These are phyloP conservation scores for Podaxis sp. DNA, from an alignment of 768 basidiomycete species.

Conservation along the genomic window DNA sequence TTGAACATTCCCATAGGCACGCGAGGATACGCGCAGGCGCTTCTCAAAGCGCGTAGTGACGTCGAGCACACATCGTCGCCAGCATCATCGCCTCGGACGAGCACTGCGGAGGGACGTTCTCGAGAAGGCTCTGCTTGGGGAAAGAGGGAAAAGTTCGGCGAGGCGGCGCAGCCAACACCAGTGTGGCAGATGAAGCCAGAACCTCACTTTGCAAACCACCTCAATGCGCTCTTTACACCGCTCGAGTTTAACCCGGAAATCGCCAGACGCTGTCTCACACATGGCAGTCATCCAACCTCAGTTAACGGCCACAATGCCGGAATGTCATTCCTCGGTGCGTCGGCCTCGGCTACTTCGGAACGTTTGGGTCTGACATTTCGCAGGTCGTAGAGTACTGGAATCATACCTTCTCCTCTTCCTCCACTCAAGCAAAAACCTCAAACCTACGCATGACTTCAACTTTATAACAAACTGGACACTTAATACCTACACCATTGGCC, in stretches of 20 bases:
- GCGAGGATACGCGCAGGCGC: conserved; percentile 9
- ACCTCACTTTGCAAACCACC: conserved; percentile 43
- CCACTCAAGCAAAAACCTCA: conserved; percentile 48
- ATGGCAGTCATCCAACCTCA: conserved; percentile 70
- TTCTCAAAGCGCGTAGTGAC: conserved; percentile 1
- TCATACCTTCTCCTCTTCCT: conserved; percentile 75
- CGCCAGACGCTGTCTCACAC: conserved; percentile 73
- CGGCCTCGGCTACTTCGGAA: neutral
- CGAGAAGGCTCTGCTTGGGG: conserved; percentile 5
- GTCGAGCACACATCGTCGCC: neutral
- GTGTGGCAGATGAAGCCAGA: conserved; percentile 6
- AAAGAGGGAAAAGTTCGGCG: conserved; percentile 3
- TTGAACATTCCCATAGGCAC: neutral
- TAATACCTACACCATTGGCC: conserved; percentile 70
- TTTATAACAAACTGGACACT: conserved; percentile 53
- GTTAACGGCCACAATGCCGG: conserved; percentile 70
- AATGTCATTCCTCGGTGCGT: conserved; percentile 69
- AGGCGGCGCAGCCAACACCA: conserved; percentile 11
- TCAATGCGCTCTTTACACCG: conserved; percentile 60
- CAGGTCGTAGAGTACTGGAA: conserved; percentile 77
- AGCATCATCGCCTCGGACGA: neutral
- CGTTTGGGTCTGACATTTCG: neutral
- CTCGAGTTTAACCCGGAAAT: conserved; percentile 70
- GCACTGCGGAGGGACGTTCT: neutral
- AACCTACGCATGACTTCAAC: conserved; percentile 54